Percentiles rank a stretch among this genome's conserved stretches.
phyloP scores from a whole-genome alignment of 164 flowering plant species.

The Berberis thunbergii region DNA sequence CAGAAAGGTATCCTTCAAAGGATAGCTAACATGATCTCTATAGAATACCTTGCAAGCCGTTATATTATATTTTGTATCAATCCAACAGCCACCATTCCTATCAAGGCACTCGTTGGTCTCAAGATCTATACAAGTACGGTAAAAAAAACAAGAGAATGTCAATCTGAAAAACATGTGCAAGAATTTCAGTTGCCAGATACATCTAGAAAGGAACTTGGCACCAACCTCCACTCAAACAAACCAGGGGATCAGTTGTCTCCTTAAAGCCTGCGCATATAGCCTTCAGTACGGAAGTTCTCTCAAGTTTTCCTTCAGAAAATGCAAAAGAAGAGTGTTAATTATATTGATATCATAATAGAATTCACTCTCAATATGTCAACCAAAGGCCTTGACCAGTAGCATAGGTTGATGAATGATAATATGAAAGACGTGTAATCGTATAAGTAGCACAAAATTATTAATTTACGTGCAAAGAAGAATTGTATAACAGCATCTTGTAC shows the following conservation, averaged over 20 bases:
- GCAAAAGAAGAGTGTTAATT: background rate
- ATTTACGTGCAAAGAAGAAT: no score
- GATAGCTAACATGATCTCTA: background rate
- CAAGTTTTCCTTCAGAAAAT: constrained; percentile 64
- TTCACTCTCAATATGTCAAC: no score
- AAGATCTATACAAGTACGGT: constrained; percentile 32
- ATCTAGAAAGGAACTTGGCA: constrained; percentile 1
- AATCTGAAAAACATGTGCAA: background rate
- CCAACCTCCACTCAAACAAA: constrained; percentile 46
- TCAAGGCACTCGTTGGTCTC: constrained; percentile 89
- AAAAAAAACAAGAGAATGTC: background rate
- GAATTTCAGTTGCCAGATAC: background rate
- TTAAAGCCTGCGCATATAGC: constrained; percentile 87
- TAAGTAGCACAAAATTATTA: no score
- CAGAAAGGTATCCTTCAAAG: background rate
- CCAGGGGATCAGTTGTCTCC: constrained; percentile 58
- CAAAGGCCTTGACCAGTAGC: no score
- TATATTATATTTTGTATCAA: constrained; percentile 36
- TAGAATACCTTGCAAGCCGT: constrained; percentile 73
- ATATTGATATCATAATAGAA: no score
- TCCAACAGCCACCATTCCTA: constrained; percentile 86
- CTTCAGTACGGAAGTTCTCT: constrained; percentile 67
- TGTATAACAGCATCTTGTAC: no score
- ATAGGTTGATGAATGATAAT: no score
- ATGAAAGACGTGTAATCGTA: no score